phyloP scores from a whole-genome alignment of 164 flowering plant species.

The Vitis riparia region DNA sequence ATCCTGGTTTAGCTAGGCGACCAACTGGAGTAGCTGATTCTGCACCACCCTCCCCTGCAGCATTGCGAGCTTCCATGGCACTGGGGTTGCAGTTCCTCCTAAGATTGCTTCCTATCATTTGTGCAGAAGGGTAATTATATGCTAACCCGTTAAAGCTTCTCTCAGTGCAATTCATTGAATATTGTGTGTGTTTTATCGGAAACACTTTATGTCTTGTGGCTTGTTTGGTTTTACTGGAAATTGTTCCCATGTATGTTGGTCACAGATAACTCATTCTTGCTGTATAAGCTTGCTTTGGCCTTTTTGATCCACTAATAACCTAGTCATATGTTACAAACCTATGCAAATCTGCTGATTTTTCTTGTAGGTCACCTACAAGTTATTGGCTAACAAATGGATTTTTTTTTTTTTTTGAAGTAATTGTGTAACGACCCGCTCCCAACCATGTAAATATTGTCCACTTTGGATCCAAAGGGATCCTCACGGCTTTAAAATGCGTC shows the following conservation, averaged over 20 bases:
- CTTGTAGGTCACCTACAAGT: too few relatives aligned
- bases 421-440: too few relatives aligned
- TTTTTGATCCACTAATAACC: background rate
- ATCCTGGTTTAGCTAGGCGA: constrained; percentile 80
- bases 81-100: constrained; percentile 88
- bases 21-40: constrained; percentile 45
- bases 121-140: constrained; percentile 68
- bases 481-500: too few relatives aligned
- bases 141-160: background rate
- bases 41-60: constrained; percentile 69
- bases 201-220: background rate
- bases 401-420: too few relatives aligned
- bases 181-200: background rate
- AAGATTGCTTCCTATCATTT: constrained; percentile 80
- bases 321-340: too few relatives aligned
- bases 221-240: background rate
- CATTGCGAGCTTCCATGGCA: constrained; percentile 84
- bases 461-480: too few relatives aligned
- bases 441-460: too few relatives aligned
- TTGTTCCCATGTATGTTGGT: background rate
- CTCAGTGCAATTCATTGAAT: background rate
- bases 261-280: background rate
- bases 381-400: too few relatives aligned
- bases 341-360: too few relatives aligned
- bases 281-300: background rate